Percentiles rank a stretch among this genome's conserved stretches.
Conservation (phyloP, 768 basidiomycete species). For the Amanita muscaria region DNA sequence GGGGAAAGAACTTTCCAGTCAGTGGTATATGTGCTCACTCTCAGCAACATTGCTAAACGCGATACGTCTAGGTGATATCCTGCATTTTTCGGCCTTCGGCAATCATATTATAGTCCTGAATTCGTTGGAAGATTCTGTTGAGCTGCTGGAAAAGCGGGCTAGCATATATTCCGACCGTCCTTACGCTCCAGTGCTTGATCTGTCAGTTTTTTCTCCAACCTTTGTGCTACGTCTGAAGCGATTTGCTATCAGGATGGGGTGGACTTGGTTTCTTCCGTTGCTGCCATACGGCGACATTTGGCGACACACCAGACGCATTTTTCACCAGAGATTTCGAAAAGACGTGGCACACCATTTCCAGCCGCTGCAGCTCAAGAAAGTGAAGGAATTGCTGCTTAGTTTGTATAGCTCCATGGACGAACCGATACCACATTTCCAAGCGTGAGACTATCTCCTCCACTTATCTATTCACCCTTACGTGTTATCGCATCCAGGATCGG, state of each 20-base stretch:
- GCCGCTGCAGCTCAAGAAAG: background rate
- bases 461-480: background rate
- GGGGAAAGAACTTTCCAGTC: constrained; percentile 14
- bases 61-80: constrained; percentile 9
- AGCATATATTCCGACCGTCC: background rate
- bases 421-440: background rate
- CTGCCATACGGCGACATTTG: background rate
- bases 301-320: background rate
- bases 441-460: background rate
- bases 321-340: background rate
- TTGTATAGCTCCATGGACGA: background rate
- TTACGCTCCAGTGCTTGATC: background rate
- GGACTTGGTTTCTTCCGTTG: background rate
- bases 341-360: background rate
- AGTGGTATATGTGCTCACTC: background rate
- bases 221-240: background rate
- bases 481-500: constrained; percentile 10
- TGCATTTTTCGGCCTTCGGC: constrained; percentile 11
- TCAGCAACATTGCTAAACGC: background rate
- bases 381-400: background rate
- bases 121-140: constrained; percentile 8
- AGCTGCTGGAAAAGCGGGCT: background rate
- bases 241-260: background rate
- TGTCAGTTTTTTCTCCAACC: background rate
- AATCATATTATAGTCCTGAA: constrained; percentile 12